Evolutionary conservation across 1,284 basidiomycete species (phyloP).

Genomic region (Rhodotorula sp.): DNA sequence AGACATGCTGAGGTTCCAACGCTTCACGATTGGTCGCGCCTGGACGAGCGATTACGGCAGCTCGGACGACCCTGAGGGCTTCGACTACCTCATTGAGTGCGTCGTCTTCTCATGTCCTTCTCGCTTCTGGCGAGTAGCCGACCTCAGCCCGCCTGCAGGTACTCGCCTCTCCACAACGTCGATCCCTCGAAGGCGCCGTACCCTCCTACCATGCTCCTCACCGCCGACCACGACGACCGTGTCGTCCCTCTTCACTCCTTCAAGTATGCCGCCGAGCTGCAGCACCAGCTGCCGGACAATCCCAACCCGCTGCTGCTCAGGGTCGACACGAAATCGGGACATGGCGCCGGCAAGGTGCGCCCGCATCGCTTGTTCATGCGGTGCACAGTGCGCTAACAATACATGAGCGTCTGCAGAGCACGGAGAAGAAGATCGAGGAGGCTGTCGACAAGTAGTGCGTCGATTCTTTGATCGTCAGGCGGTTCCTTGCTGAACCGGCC

Average conservation of each 20-base stretch:
- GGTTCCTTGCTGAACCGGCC: not conserved
- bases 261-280: constrained; percentile 71
- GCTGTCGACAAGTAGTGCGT: constrained; percentile 63
- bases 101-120: not conserved
- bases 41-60: constrained; percentile 59
- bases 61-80: constrained; percentile 55
- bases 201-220: constrained; percentile 67
- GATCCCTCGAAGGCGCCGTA: constrained; percentile 54
- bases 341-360: constrained; percentile 61
- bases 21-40: constrained; percentile 70
- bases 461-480: no score
- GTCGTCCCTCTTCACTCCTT: constrained; percentile 73
- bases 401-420: constrained; percentile 56
- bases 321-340: constrained; percentile 74
- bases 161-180: constrained; percentile 74
- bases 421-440: constrained; percentile 70
- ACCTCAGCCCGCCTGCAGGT: constrained; percentile 34
- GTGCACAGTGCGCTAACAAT: not conserved
- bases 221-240: constrained; percentile 79
- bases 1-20: constrained; percentile 73
- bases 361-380: not conserved
- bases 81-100: constrained; percentile 67
- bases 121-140: not conserved
- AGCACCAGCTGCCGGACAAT: constrained; percentile 61
- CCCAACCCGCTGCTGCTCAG: constrained; percentile 66